Evolutionary conservation across 2,329 filamentous ascomycete species (phyloP), one percentile per base, ranked within the genome.

Genomic region (Aureobasidium sp.): DNA sequence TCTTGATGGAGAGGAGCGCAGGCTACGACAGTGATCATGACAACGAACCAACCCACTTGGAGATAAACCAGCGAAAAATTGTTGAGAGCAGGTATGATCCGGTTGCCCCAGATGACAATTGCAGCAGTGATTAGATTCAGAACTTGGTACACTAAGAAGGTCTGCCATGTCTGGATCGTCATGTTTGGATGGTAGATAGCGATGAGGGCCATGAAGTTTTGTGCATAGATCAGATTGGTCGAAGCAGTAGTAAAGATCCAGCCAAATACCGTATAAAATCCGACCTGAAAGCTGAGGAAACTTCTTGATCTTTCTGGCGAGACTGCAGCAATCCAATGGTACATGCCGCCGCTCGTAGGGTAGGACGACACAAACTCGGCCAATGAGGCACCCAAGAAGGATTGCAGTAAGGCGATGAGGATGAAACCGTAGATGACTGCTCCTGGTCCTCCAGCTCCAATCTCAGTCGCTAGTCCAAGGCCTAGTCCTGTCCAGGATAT

Each of bases 301-400:
- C 60, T 60, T 36, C 55, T 62, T n/a, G 51, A 57, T 36, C 60
- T 57, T 39, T 57, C 59, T 3, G 64, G 64, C 5, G 62, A 57
- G 17, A 65, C 62, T 14, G 63, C 64, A 12, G 63, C 64, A 8
- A 64, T 61, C 64, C 64, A 65, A 22, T 65, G 64, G 49, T 64
- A 65, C 64, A 65, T 65, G n/a, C 64, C 64, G 25, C 64, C 64
- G n/a, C 58, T 59, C 11, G 63, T 64, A 27, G 64, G 64, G 45
- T 63, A 66, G 14, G 58, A 56, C 7, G 63, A 64, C 3, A 64
- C 63, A 20, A 66, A 64, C 41, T 66, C 63, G 12, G 64, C 64
- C 60, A 66, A 31, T 3, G 64, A 66, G 4, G 64, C 64, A 22
- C 63, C 64, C 42, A 66, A 34, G 48, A 64, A 66, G 25, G 63